Evolutionary conservation across 139 green algal genomes (phyloP).

Genomic region (Auxenochlorella protothecoides): DNA sequence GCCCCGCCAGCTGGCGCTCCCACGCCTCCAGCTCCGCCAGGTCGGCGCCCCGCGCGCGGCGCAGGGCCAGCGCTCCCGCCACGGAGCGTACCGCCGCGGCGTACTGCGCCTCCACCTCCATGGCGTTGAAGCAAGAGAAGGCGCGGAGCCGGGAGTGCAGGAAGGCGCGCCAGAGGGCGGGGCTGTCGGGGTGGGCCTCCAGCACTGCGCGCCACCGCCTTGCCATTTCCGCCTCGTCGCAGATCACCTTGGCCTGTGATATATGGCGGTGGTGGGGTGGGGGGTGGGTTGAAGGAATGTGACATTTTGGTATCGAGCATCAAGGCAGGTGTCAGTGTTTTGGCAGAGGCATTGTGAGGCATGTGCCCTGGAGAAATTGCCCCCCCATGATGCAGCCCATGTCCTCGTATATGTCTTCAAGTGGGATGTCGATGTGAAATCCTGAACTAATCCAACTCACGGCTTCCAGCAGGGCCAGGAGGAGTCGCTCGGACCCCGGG

Average conservation of each 20-base stretch:
- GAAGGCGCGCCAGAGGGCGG: slow-evolving; percentile 51
- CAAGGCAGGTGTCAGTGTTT: no score
- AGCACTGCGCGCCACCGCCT: slow-evolving; percentile 43
- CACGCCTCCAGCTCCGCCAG: slow-evolving; percentile 8
- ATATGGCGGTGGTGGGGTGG: neutral
- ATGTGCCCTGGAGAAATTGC: neutral
- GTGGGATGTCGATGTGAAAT: no score
- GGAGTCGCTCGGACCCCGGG: slow-evolving; percentile 46
- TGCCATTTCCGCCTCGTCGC: slow-evolving; percentile 11
- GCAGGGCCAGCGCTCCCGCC: slow-evolving; percentile 8
- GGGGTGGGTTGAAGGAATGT: no score
- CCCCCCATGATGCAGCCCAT: neutral
- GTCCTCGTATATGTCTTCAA: no score
- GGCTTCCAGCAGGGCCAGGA: slow-evolving; percentile 54
- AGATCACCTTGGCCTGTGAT: slow-evolving; percentile 11
- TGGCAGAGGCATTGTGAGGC: neutral
- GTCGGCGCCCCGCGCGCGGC: neutral
- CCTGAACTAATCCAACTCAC: slow-evolving; percentile 2
- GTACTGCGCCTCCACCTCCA: slow-evolving; percentile 24
- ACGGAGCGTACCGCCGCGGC: slow-evolving; percentile 27
- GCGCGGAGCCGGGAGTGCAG: slow-evolving; percentile 22
- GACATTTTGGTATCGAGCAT: no score
- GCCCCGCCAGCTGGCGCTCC: slow-evolving; percentile 23
- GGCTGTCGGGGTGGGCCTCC: slow-evolving; percentile 24
- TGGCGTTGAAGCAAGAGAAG: slow-evolving; percentile 40